phyloP scores from a whole-genome alignment of 768 basidiomycete species.

The Sporobolomyces roseus region DNA sequence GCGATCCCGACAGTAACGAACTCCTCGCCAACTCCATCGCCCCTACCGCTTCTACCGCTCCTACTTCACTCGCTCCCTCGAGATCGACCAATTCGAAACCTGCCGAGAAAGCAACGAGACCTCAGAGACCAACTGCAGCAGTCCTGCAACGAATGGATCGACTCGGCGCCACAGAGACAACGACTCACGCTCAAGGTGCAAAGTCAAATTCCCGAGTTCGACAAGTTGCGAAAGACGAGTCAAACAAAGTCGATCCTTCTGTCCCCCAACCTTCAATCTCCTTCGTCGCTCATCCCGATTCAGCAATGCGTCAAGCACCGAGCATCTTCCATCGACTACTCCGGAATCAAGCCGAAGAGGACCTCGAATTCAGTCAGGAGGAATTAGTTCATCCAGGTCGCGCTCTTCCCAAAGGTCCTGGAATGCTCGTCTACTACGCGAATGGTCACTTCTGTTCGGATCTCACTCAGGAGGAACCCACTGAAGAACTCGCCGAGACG shows the following conservation, averaged over 20 bases:
- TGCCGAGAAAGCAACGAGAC: background rate
- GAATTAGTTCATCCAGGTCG: background rate
- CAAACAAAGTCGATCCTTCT: no score
- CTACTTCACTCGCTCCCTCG: slow-evolving; percentile 11
- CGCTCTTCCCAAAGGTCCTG: background rate
- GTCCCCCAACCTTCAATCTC: background rate
- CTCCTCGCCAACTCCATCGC: slow-evolving; percentile 14
- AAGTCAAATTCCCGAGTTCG: background rate
- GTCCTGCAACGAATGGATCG: slow-evolving; percentile 25
- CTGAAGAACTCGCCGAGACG: background rate
- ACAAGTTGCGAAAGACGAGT: background rate
- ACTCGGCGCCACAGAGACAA: background rate
- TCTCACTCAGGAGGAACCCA: slow-evolving; percentile 16
- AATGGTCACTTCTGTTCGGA: slow-evolving; percentile 34
- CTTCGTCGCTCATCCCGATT: slow-evolving; percentile 9
- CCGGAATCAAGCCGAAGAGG: slow-evolving; percentile 1
- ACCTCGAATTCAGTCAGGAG: background rate
- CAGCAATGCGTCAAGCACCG: background rate
- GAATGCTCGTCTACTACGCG: slow-evolving; percentile 34
- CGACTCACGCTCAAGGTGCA: background rate
- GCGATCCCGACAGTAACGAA: background rate
- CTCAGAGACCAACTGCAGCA: slow-evolving; percentile 10
- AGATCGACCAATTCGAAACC: background rate
- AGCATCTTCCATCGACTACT: background rate
- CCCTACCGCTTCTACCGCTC: slow-evolving; percentile 8